phyloP scores from a whole-genome alignment of 2,329 filamentous ascomycete species.

The Fusarium lateritium region DNA sequence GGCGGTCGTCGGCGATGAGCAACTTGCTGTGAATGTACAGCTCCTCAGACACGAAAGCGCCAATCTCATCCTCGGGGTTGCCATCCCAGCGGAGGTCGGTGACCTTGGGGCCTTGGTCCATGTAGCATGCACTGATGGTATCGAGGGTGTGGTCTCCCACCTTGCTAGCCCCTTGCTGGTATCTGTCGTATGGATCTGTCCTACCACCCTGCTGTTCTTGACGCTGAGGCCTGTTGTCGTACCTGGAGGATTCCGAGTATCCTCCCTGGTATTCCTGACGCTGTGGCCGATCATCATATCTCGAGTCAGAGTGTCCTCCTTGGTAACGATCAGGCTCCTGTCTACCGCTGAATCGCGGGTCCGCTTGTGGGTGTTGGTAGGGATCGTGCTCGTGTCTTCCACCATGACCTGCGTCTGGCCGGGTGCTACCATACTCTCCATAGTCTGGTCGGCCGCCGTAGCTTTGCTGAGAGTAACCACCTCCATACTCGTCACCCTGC shows the following conservation, averaged over 20 bases:
- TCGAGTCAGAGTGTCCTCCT: conserved; percentile 15
- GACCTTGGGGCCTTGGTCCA: conserved; percentile 82
- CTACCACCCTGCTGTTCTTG: conserved; percentile 28
- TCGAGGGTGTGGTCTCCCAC: conserved; percentile 76
- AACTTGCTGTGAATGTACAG: conserved; percentile 77
- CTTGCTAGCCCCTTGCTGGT: conserved; percentile 77
- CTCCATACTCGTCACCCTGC: conserved; percentile 8
- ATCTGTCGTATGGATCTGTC: conserved; percentile 72
- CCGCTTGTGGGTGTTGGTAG: conserved; percentile 22
- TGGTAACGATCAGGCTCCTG: conserved; percentile 10
- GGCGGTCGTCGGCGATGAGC: conserved; percentile 84
- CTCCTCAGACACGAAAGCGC: conserved; percentile 74
- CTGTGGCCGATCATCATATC: conserved; percentile 21
- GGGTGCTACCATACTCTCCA: conserved; percentile 1
- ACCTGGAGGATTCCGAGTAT: conserved; percentile 14
- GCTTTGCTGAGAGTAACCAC: conserved; percentile 17
- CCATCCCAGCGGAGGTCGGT: conserved; percentile 70
- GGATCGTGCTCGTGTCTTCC: conserved; percentile 9
- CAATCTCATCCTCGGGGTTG: conserved; percentile 68
- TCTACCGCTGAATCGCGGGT: conserved; percentile 24
- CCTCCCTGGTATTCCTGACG: conserved; percentile 12
- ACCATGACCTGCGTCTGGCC: neutral
- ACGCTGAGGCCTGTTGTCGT: conserved; percentile 13
- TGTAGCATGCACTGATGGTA: conserved; percentile 84
- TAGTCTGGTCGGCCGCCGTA: conserved; percentile 17